Percentiles rank a stretch among this genome's conserved stretches.
phyloP scores from a whole-genome alignment of 345 rosid species.

The Populus deltoides region DNA sequence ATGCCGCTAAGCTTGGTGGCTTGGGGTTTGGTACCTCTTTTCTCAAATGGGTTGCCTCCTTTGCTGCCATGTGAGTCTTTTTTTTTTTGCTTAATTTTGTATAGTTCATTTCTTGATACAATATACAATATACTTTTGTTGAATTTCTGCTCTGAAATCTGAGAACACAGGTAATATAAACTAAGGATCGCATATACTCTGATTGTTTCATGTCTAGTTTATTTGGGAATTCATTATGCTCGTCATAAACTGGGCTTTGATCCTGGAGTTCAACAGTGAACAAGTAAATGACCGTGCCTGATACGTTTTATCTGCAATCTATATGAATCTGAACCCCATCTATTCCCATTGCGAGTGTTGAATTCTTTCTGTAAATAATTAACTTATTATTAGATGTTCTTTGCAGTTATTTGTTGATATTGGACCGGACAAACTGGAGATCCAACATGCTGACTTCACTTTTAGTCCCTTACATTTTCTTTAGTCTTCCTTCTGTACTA shows the following conservation, averaged over 20 bases:
- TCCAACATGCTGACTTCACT: conserved; percentile 89
- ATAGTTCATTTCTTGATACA: neutral
- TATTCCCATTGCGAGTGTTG: too few species aligned
- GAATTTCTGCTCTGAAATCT: neutral
- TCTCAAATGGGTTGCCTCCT: conserved; percentile 84
- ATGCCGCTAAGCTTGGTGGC: conserved; percentile 60
- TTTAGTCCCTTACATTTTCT: conserved; percentile 79
- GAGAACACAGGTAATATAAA: too few species aligned
- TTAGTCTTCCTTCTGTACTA: conserved; percentile 67
- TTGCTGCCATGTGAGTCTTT: conserved; percentile 69
- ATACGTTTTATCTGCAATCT: too few species aligned
- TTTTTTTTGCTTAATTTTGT: neutral
- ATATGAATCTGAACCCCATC: too few species aligned
- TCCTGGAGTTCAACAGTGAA: too few species aligned
- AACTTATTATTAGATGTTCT: conserved; percentile 3
- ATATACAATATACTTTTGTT: neutral
- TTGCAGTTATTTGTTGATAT: conserved; percentile 71
- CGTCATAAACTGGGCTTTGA: too few species aligned
- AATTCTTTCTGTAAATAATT: neutral
- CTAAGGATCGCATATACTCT: too few species aligned
- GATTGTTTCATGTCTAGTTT: too few species aligned
- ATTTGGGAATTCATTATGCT: too few species aligned
- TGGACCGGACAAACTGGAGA: conserved; percentile 95
- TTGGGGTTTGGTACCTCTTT: conserved; percentile 73
- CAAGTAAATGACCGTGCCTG: too few species aligned